Evolutionary conservation across 1,284 basidiomycete genomes (phyloP).

Genomic region (Chalciporus sp.): DNA sequence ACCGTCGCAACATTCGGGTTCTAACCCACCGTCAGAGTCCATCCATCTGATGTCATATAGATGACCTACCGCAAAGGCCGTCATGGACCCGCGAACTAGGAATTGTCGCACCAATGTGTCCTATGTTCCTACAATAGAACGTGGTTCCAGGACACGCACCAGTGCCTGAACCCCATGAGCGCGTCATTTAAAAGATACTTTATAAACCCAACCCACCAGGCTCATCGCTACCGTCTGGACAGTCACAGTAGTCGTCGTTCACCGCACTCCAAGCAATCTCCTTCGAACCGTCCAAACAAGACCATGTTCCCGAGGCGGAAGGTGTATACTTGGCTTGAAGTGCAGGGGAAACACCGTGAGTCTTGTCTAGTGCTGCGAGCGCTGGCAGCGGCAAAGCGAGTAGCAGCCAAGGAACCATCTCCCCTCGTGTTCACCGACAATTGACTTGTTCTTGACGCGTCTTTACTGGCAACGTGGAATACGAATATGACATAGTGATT

Average conservation of each 20-base stretch:
- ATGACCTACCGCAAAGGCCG: conserved; percentile 84
- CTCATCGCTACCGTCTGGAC: conserved; percentile 91
- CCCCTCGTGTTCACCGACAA: background rate
- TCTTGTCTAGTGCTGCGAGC: conserved; percentile 45
- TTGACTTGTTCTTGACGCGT: background rate
- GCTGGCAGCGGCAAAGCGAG: conserved; percentile 42
- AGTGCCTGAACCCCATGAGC: conserved; percentile 59
- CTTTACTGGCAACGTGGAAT: background rate
- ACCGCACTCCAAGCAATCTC: conserved; percentile 76
- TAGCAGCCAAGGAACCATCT: conserved; percentile 50
- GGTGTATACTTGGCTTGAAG: conserved; percentile 51
- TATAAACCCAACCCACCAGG: conserved; percentile 57
- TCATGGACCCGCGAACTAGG: conserved; percentile 89
- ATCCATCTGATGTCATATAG: background rate
- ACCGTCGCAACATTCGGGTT: conserved; percentile 96
- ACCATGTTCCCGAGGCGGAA: conserved; percentile 55
- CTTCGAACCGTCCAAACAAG: conserved; percentile 73
- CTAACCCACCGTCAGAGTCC: conserved; percentile 43
- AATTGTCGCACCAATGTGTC: conserved; percentile 83
- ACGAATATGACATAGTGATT: conserved; percentile 6
- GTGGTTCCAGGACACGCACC: conserved; percentile 77
- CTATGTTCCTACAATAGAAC: conserved; percentile 90
- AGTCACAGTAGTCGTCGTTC: conserved; percentile 97
- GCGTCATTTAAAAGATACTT: background rate
- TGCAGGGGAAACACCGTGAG: conserved; percentile 50